These are phyloP conservation scores for Phytophthora ohioensis DNA, from an alignment of 352 stramenopile species.

Conservation along the genomic window DNA sequence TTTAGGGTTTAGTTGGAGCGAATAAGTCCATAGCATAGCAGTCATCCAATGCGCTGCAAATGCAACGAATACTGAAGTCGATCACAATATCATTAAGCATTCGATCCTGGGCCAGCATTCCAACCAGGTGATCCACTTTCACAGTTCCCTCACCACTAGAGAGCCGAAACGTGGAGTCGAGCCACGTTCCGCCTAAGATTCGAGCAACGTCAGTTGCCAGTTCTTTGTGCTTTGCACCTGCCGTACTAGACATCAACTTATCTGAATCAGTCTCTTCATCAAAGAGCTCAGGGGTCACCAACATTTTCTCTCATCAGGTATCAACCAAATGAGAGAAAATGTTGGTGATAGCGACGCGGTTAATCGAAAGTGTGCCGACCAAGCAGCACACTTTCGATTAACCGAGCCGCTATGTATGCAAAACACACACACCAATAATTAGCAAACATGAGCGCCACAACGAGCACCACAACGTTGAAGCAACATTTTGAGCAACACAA, in stretches of 20 bases:
- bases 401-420: neutral
- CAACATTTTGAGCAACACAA: too few species aligned
- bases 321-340: too few species aligned
- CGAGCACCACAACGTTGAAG: too few species aligned
- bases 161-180: neutral
- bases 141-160: neutral
- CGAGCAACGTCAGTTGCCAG: neutral
- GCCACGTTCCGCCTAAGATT: neutral
- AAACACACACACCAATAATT: neutral
- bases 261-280: conserved; percentile 6
- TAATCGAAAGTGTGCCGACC: too few species aligned
- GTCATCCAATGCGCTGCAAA: neutral
- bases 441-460: too few species aligned
- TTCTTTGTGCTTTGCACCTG: neutral
- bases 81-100: conserved; percentile 12
- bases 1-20: neutral
- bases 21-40: conserved; percentile 6
- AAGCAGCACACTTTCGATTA: neutral
- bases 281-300: conserved; percentile 2
- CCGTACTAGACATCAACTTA: neutral
- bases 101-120: conserved; percentile 2
- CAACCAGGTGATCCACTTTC: conserved; percentile 12
- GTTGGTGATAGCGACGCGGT: too few species aligned
- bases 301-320: conserved; percentile 6
- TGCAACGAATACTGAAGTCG: conserved; percentile 9